A percentile compares a stretch with the other conserved stretches of the same genome.
phyloP scores from a whole-genome alignment of 1,284 basidiomycete species.

The Anthracocystis panici-leucophaei region DNA sequence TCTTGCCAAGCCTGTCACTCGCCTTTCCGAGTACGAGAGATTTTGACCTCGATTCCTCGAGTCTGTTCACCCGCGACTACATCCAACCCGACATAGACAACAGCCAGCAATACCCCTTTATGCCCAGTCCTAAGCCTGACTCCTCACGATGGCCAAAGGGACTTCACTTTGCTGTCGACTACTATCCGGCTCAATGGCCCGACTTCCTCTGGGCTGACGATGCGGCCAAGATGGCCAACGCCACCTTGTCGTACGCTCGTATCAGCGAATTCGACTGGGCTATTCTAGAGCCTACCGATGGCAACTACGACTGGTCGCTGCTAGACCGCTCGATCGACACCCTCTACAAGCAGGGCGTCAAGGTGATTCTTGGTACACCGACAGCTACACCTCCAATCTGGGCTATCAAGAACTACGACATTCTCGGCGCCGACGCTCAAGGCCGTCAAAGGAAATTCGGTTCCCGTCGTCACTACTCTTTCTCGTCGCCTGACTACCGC shows the following conservation, averaged over 20 bases:
- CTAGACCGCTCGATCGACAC: slow-evolving; percentile 46
- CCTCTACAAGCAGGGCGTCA: slow-evolving; percentile 39
- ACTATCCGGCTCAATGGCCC: slow-evolving; percentile 56
- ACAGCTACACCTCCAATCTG: slow-evolving; percentile 54
- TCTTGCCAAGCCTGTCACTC: slow-evolving; percentile 16
- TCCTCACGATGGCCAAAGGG: slow-evolving; percentile 33
- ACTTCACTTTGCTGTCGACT: slow-evolving; percentile 54
- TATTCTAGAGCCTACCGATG: slow-evolving; percentile 49
- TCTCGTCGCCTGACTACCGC: slow-evolving; percentile 44
- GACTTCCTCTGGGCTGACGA: slow-evolving; percentile 44
- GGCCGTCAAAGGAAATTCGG: slow-evolving; percentile 38
- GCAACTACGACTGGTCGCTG: slow-evolving; percentile 43
- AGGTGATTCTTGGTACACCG: slow-evolving; percentile 57
- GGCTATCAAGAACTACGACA: slow-evolving; percentile 53
- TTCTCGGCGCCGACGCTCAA: slow-evolving; percentile 44
- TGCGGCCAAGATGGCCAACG: slow-evolving; percentile 45
- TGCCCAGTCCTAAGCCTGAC: slow-evolving; percentile 13
- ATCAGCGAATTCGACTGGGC: slow-evolving; percentile 59
- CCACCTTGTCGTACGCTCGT: slow-evolving; percentile 42
- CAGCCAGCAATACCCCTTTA: slow-evolving; percentile 17
- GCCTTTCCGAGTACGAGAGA: slow-evolving; percentile 32
- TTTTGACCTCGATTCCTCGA: slow-evolving; percentile 81
- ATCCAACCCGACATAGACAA: slow-evolving; percentile 77
- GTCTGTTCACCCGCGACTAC: slow-evolving; percentile 95
- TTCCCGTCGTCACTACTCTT: slow-evolving; percentile 46